Percentiles rank a stretch among this genome's conserved stretches.
phyloP scores from a whole-genome alignment of 202 grass and related monocot genomes.

The Carex arenaria region DNA sequence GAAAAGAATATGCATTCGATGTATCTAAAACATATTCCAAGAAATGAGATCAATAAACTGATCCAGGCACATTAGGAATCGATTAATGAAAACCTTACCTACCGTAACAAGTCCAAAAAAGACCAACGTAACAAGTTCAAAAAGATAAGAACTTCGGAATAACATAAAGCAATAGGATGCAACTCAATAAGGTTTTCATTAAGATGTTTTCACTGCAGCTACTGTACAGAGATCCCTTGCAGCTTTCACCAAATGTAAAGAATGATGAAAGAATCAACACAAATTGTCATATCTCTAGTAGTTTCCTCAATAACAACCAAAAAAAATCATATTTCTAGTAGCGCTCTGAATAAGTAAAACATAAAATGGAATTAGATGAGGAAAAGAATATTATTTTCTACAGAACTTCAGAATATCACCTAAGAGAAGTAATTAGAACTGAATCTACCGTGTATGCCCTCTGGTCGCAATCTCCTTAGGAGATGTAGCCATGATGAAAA shows the following conservation, averaged over 20 bases:
- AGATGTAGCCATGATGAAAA: neutral
- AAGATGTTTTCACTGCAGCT: neutral
- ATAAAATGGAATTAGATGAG: neutral
- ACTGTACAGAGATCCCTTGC: slow-evolving; percentile 15
- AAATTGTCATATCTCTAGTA: neutral
- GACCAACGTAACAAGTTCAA: neutral
- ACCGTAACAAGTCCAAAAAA: neutral
- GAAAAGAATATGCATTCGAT: neutral
- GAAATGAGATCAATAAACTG: neutral
- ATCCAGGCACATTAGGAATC: neutral
- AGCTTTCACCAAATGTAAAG: slow-evolving; percentile 6
- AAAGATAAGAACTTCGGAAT: neutral
- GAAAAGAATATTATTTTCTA: slow-evolving; percentile 8
- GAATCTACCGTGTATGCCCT: neutral
- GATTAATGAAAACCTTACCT: neutral
- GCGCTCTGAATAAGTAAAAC: neutral
- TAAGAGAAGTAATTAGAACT: neutral
- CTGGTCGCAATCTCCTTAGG: slow-evolving; percentile 8
- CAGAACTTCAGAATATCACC: neutral
- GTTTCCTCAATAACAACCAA: too few relatives aligned
- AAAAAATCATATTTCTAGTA: neutral
- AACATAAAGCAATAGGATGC: neutral
- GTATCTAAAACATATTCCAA: neutral
- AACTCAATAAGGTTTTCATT: neutral
- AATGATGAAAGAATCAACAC: slow-evolving; percentile 9